Conservation (phyloP, 768 basidiomycete genomes). For the Pleurotus djamor region DNA sequence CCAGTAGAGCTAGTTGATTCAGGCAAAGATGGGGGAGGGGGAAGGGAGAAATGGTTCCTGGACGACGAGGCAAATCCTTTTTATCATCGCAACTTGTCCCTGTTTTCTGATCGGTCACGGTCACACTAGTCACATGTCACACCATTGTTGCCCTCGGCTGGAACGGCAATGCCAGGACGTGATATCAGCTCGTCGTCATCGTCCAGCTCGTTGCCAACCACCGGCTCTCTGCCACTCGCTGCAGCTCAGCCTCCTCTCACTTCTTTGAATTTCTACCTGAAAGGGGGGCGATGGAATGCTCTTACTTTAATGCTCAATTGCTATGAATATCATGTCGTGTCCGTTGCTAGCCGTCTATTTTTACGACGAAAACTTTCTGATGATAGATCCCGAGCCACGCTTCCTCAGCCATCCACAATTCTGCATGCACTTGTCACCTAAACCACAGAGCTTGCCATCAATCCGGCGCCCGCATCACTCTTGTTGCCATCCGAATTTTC, state of each 20-base stretch:
- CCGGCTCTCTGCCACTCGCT: neutral
- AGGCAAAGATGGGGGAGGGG: slow-evolving; percentile 1
- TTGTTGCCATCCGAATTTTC: neutral
- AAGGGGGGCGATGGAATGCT: too few species aligned
- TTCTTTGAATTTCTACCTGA: too few species aligned
- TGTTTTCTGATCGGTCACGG: slow-evolving; percentile 1
- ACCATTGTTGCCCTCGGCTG: slow-evolving; percentile 3
- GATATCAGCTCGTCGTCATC: neutral
- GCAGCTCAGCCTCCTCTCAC: neutral
- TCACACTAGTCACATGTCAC: slow-evolving; percentile 2
- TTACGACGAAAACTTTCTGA: too few species aligned
- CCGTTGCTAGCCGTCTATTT: too few species aligned
- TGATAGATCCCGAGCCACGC: neutral
- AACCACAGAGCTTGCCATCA: neutral
- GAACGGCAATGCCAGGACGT: neutral
- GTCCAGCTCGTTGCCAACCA: neutral
- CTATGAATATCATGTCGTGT: too few species aligned
- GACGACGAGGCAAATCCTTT: neutral
- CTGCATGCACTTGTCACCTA: neutral
- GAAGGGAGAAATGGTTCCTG: slow-evolving; percentile 4
- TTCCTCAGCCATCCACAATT: neutral
- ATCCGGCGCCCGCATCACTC: neutral
- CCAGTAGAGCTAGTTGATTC: slow-evolving; percentile 7
- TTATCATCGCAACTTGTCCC: neutral
- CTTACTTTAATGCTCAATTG: too few species aligned